Conservation (phyloP, 2,329 filamentous ascomycete species). For the Escovopsis sp. region DNA sequence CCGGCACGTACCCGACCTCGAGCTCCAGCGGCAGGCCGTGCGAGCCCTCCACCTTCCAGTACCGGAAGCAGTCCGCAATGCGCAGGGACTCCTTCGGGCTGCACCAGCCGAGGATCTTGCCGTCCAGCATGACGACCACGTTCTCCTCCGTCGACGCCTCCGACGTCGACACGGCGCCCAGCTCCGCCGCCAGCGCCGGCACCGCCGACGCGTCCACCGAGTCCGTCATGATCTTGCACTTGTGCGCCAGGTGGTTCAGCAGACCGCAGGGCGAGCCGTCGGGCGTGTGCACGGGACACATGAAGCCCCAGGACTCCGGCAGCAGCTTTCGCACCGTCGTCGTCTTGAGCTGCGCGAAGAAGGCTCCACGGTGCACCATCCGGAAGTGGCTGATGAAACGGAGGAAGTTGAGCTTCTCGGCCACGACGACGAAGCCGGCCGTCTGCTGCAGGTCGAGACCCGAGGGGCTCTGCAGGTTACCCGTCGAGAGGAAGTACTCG, state of each 20-base stretch:
- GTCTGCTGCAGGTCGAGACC: constrained; percentile 89
- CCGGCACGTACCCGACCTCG: constrained; percentile 83
- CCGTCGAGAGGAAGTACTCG: constrained; percentile 93
- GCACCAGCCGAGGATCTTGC: constrained; percentile 80
- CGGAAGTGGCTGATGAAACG: constrained; percentile 98
- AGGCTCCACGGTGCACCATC: constrained; percentile 97
- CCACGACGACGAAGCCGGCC: constrained; percentile 89
- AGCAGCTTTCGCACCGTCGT: constrained; percentile 91
- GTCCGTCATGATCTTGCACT: constrained; percentile 75
- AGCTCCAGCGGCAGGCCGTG: constrained; percentile 69
- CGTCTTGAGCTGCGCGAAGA: constrained; percentile 95
- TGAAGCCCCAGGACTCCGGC: constrained; percentile 94
- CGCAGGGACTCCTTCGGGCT: constrained; percentile 65
- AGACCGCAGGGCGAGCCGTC: constrained; percentile 92
- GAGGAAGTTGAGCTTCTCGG: constrained; percentile 97
- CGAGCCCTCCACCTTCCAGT: constrained; percentile 87
- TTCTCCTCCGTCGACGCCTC: constrained; percentile 70
- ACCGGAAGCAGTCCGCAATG: constrained; percentile 74
- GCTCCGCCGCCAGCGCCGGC: constrained; percentile 56
- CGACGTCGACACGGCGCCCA: constrained; percentile 63
- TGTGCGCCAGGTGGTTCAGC: constrained; percentile 88
- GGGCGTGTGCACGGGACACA: constrained; percentile 94
- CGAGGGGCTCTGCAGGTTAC: constrained; percentile 80
- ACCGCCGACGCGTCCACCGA: constrained; percentile 59
- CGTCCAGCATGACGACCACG: constrained; percentile 81